These are phyloP conservation scores for Lachancea waltii DNA, from an alignment of 805 yeast genomes.

Conservation along the genomic window DNA sequence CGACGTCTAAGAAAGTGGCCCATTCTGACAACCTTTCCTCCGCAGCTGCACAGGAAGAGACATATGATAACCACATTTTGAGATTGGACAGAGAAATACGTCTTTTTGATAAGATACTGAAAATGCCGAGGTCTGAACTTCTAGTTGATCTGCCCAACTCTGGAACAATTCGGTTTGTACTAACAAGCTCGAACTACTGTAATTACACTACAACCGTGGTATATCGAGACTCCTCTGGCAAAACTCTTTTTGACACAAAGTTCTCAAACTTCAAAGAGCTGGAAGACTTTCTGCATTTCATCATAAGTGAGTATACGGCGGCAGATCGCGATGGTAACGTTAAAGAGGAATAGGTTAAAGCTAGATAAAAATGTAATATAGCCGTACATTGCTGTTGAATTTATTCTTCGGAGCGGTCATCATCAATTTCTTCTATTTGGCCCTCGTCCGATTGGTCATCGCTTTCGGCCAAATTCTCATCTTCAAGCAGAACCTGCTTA, in stretches of 20 bases:
- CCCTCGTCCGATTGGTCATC: slow-evolving; percentile 9
- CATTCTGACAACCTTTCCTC: neutral
- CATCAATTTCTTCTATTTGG: neutral
- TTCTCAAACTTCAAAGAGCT: slow-evolving; percentile 31
- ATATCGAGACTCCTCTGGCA: slow-evolving; percentile 11
- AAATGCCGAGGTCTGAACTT: slow-evolving; percentile 20
- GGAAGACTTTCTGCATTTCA: slow-evolving; percentile 31
- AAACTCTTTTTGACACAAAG: slow-evolving; percentile 20
- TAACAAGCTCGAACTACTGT: slow-evolving; percentile 30
- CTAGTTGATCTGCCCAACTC: slow-evolving; percentile 12
- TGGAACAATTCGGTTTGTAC: slow-evolving; percentile 13
- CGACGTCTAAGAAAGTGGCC: slow-evolving; percentile 4
- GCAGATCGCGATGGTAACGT: neutral
- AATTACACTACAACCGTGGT: slow-evolving; percentile 24
- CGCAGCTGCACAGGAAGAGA: neutral
- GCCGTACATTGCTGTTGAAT: neutral
- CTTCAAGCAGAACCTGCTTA: slow-evolving; percentile 13
- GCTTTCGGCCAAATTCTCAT: slow-evolving; percentile 7
- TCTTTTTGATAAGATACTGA: slow-evolving; percentile 20
- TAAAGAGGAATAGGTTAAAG: neutral
- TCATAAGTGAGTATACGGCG: slow-evolving; percentile 23
- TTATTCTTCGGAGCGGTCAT: neutral
- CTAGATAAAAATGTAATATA: neutral
- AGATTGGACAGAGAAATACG: slow-evolving; percentile 22
- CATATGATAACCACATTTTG: slow-evolving; percentile 19